A percentile compares a stretch with the other conserved stretches of the same genome.
phyloP scores from a whole-genome alignment of 2,329 filamentous ascomycete species.

The Ophiocordyceps camponoti-floridani region DNA sequence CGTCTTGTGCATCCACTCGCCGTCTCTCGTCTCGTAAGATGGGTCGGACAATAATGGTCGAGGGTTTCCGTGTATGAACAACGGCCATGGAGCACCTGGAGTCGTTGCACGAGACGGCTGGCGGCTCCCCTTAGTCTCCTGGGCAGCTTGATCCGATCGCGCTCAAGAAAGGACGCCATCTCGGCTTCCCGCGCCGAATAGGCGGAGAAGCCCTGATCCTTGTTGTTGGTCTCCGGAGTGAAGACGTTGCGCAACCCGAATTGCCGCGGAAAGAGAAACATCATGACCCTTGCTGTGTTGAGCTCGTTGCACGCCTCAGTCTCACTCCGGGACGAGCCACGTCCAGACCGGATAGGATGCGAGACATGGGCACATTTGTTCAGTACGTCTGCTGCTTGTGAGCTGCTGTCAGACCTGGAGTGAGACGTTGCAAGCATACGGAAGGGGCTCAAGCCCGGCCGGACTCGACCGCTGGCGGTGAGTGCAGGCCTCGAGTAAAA shows the following conservation, averaged over 20 bases:
- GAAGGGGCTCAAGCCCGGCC: constrained; percentile 62
- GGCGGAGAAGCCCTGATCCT: constrained; percentile 59
- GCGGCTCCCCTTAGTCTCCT: constrained; percentile 50
- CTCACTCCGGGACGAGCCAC: background rate
- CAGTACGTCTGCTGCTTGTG: constrained; percentile 46
- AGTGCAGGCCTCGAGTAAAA: constrained; percentile 64
- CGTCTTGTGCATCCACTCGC: background rate
- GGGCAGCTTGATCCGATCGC: constrained; percentile 24
- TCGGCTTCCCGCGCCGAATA: constrained; percentile 77
- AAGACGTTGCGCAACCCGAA: constrained; percentile 91
- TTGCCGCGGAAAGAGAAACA: constrained; percentile 85
- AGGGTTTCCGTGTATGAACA: constrained; percentile 72
- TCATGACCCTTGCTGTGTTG: constrained; percentile 57
- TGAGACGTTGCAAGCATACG: constrained; percentile 35
- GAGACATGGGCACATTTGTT: constrained; percentile 40
- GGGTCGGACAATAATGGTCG: constrained; percentile 58
- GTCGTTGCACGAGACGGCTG: constrained; percentile 39
- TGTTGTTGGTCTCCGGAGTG: constrained; percentile 52
- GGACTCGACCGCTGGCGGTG: constrained; percentile 47
- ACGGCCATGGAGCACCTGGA: constrained; percentile 52
- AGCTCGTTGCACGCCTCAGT: constrained; percentile 8
- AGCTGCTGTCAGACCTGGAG: constrained; percentile 1
- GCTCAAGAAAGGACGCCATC: constrained; percentile 26
- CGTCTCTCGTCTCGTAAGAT: constrained; percentile 3
- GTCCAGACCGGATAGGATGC: background rate